Percentiles rank a stretch among this genome's conserved stretches.
phyloP scores from a whole-genome alignment of 2,329 filamentous ascomycete genomes.

The Penicillium sp. region DNA sequence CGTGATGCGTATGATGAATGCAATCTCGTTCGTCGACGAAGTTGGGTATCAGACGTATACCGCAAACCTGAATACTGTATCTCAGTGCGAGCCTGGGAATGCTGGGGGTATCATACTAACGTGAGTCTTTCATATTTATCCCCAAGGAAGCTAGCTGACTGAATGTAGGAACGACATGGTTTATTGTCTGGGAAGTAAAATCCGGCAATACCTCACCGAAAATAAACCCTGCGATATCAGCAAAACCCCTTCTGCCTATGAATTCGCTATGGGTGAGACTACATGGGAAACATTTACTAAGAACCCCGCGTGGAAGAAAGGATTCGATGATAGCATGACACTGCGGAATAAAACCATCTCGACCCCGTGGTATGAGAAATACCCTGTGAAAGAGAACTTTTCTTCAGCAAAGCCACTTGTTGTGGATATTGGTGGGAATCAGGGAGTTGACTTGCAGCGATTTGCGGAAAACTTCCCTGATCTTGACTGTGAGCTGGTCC shows the following conservation, averaged over 20 bases:
- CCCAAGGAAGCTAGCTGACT: background rate
- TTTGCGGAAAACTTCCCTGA: background rate
- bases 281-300: background rate
- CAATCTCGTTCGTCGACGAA: background rate
- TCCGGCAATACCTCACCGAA: background rate
- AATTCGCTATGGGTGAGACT: background rate
- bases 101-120: background rate
- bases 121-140: background rate
- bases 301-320: background rate
- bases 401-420: background rate
- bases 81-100: background rate
- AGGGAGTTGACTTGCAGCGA: background rate
- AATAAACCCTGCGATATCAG: background rate
- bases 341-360: background rate
- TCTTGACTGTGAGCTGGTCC: background rate
- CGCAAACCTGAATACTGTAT: background rate
- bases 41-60: constrained; percentile 1
- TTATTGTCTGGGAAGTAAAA: background rate
- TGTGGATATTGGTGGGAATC: background rate
- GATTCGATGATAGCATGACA: background rate
- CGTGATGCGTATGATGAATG: background rate
- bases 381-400: background rate
- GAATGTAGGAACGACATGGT: background rate
- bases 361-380: background rate
- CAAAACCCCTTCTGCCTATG: background rate